Conservation (phyloP, 805 yeast genomes). For the Candida germanica region DNA sequence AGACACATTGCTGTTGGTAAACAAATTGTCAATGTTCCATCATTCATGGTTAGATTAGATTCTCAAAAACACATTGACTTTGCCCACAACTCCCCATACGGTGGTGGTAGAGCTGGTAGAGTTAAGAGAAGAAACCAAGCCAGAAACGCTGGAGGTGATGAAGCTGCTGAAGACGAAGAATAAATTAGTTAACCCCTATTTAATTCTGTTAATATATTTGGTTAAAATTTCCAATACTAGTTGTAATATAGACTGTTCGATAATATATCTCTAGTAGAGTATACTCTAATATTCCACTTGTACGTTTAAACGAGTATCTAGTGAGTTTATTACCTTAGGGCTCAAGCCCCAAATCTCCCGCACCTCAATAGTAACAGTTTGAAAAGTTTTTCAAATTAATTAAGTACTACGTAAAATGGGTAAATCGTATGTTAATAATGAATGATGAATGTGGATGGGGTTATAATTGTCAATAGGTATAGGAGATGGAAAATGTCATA, state of each 20-base stretch:
- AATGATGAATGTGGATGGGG: slow-evolving; percentile 1
- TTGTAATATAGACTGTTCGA: too few relatives aligned
- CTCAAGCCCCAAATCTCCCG: slow-evolving; percentile 2
- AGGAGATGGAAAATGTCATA: too few relatives aligned
- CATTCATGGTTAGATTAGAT: slow-evolving; percentile 99
- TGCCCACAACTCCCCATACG: slow-evolving; percentile 98
- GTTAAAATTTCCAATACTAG: slow-evolving; percentile 12
- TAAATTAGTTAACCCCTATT: slow-evolving; percentile 38
- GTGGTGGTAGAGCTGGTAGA: slow-evolving; percentile 99
- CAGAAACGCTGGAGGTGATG: slow-evolving; percentile 67
- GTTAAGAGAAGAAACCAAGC: slow-evolving; percentile 91
- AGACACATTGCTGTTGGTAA: slow-evolving; percentile 99
- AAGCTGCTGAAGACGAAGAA: slow-evolving; percentile 80
- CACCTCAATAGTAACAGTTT: background rate
- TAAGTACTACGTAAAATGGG: slow-evolving; percentile 37
- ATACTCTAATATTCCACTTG: too few relatives aligned
- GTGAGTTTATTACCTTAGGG: slow-evolving; percentile 2
- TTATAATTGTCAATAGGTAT: too few relatives aligned
- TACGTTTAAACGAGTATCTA: too few relatives aligned
- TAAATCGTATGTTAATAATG: slow-evolving; percentile 31
- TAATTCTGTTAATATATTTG: slow-evolving; percentile 10
- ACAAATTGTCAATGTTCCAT: slow-evolving; percentile 98
- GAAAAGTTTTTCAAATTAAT: slow-evolving; percentile 14
- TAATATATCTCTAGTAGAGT: too few relatives aligned
- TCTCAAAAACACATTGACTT: slow-evolving; percentile 99